A percentile compares a stretch with the other conserved stretches of the same genome.
These are phyloP conservation scores for Melampsora abietis-canadensis DNA, from an alignment of 1,284 basidiomycete species.

Conservation along the genomic window DNA sequence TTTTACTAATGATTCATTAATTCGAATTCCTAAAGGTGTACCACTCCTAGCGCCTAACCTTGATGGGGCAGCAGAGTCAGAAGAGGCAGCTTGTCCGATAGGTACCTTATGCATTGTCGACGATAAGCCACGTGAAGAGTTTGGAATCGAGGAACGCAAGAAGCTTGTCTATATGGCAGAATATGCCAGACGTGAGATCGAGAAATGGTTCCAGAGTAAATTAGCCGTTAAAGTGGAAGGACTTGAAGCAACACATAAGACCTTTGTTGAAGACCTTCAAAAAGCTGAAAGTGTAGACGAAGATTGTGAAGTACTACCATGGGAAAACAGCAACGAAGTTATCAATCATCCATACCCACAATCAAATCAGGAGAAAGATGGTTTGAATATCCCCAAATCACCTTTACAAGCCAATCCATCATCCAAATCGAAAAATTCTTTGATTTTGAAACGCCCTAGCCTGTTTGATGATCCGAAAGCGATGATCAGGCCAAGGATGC, in stretches of 20 bases:
- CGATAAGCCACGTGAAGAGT: slow-evolving; percentile 45
- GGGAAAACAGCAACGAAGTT: not conserved
- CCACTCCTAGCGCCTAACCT: slow-evolving; percentile 12
- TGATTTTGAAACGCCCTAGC: not conserved
- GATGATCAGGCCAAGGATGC: slow-evolving; percentile 43
- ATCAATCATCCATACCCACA: not conserved
- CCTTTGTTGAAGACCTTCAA: not conserved
- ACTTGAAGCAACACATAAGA: slow-evolving; percentile 26
- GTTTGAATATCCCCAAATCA: not conserved
- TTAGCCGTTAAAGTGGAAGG: slow-evolving; percentile 21
- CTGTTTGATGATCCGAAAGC: not conserved
- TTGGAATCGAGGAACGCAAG: slow-evolving; percentile 46
- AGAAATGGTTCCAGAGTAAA: slow-evolving; percentile 44
- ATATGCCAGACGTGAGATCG: slow-evolving; percentile 44
- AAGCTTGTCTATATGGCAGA: slow-evolving; percentile 46
- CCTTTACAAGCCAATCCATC: not conserved
- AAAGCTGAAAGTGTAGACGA: not conserved
- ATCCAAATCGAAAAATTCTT: not conserved
- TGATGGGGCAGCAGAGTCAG: not conserved
- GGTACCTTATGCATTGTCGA: slow-evolving; percentile 50
- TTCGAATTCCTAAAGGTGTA: slow-evolving; percentile 29
- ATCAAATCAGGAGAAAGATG: not conserved
- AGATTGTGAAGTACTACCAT: too few species aligned
- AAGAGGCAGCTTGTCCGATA: slow-evolving; percentile 43
- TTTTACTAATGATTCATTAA: too few species aligned